These are phyloP conservation scores for Fagopyrum tataricum DNA, from an alignment of 148 eudicot species.

Conservation along the genomic window DNA sequence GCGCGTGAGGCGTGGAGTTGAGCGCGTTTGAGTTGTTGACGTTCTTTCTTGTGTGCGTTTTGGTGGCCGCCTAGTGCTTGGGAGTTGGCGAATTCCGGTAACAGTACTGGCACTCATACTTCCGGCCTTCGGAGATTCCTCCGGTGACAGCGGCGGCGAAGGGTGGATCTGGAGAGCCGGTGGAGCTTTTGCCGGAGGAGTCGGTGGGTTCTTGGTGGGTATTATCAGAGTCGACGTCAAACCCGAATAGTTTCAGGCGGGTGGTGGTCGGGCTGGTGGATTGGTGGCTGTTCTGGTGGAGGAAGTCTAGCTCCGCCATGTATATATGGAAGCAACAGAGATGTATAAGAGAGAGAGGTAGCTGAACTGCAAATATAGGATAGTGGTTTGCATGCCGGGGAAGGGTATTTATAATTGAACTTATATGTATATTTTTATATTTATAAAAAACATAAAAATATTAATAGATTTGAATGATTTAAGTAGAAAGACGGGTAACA, in stretches of 20 bases:
- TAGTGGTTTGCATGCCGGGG: background rate
- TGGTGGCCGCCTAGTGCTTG: constrained; percentile 95
- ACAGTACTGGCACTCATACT: constrained; percentile 88
- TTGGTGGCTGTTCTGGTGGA: constrained; percentile 19
- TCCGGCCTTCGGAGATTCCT: constrained; percentile 35
- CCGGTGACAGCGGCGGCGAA: background rate
- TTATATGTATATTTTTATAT: background rate
- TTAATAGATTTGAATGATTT: background rate
- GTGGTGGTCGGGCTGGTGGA: constrained; percentile 18
- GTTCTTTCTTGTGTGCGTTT: constrained; percentile 87
- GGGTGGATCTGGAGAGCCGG: constrained; percentile 12
- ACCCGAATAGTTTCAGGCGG: constrained; percentile 70
- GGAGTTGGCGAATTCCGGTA: constrained; percentile 83
- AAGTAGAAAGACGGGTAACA: background rate
- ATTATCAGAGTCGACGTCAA: constrained; percentile 34
- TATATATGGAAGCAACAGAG: background rate
- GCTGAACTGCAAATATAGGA: background rate
- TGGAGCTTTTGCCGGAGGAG: constrained; percentile 22
- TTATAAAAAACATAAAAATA: background rate
- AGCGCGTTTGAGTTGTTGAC: constrained; percentile 80
- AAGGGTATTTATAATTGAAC: background rate
- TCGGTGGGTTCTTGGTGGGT: constrained; percentile 15
- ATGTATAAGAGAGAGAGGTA: background rate
- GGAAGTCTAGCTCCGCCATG: constrained; percentile 58
- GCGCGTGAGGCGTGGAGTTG: constrained; percentile 67